phyloP scores from a whole-genome alignment of 179 eudicot species.

The Actinidia chinensis region DNA sequence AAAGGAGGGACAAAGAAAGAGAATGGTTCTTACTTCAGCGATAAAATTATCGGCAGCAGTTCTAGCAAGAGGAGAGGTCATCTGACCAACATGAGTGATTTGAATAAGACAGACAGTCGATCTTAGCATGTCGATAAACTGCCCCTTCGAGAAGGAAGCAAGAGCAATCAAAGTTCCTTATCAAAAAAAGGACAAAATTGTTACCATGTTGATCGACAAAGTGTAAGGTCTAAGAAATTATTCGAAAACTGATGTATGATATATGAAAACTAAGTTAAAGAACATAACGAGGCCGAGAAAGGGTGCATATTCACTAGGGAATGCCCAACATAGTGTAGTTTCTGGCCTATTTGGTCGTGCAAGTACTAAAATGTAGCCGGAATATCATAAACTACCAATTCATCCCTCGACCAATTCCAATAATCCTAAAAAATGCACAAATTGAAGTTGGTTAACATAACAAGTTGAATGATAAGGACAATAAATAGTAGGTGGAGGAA shows the following conservation, averaged over 20 bases:
- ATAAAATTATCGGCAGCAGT: conserved; percentile 41
- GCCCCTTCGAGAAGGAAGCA: conserved; percentile 52
- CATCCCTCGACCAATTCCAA: conserved; percentile 87
- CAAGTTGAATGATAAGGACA: not conserved
- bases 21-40: conserved; percentile 32
- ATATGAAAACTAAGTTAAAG: too few species aligned
- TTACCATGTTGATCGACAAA: not conserved
- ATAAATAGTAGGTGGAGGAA: not conserved
- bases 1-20: too few species aligned
- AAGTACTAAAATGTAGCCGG: conserved; percentile 54
- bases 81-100: conserved; percentile 53
- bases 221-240: too few species aligned
- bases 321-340: conserved; percentile 67
- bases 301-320: conserved; percentile 44
- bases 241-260: not conserved
- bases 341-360: conserved; percentile 45
- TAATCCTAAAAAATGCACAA: conserved; percentile 35
- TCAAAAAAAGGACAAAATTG: not conserved
- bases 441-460: not conserved
- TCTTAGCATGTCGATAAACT: conserved; percentile 41
- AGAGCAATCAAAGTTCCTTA: conserved; percentile 66
- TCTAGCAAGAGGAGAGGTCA: conserved; percentile 53
- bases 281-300: too few species aligned
- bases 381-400: conserved; percentile 56
- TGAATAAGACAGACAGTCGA: conserved; percentile 68